These are phyloP conservation scores for Epichloe coenophiala DNA, from an alignment of 2,329 filamentous ascomycete genomes.

Conservation along the genomic window DNA sequence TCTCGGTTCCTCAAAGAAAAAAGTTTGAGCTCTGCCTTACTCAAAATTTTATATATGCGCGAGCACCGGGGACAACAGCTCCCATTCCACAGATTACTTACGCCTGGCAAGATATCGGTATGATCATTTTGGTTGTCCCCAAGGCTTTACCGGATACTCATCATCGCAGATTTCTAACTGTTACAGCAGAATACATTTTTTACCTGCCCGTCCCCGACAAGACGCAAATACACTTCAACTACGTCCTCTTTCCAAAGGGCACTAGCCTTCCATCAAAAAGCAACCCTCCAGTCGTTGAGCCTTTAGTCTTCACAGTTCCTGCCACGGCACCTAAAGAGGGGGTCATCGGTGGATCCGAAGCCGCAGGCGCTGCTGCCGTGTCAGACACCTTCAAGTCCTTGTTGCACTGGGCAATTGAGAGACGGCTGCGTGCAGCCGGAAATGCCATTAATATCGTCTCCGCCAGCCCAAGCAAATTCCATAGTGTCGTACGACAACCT, in stretches of 20 bases:
- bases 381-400: conserved; percentile 45
- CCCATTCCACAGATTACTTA: conserved; percentile 42
- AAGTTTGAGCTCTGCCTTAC: conserved; percentile 55
- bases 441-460: conserved; percentile 35
- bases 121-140: conserved; percentile 5
- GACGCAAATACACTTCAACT: conserved; percentile 51
- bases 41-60: conserved; percentile 42
- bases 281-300: conserved; percentile 33
- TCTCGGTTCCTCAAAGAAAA: conserved; percentile 57
- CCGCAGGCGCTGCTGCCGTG: conserved; percentile 35
- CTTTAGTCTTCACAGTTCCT: conserved; percentile 51
- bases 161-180: conserved; percentile 5
- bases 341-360: conserved; percentile 36
- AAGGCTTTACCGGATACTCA: background rate
- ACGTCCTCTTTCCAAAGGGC: conserved; percentile 45
- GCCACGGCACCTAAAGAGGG: conserved; percentile 47
- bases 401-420: conserved; percentile 46
- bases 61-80: conserved; percentile 34
- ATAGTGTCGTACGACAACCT: conserved; percentile 40
- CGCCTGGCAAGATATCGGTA: conserved; percentile 50
- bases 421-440: conserved; percentile 34
- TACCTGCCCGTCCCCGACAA: conserved; percentile 54
- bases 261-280: conserved; percentile 38
- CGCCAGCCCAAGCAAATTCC: conserved; percentile 42
- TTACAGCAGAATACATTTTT: conserved; percentile 41